Evolutionary conservation across 345 rosid species (phyloP).

Genomic region (Turnera subulata): DNA sequence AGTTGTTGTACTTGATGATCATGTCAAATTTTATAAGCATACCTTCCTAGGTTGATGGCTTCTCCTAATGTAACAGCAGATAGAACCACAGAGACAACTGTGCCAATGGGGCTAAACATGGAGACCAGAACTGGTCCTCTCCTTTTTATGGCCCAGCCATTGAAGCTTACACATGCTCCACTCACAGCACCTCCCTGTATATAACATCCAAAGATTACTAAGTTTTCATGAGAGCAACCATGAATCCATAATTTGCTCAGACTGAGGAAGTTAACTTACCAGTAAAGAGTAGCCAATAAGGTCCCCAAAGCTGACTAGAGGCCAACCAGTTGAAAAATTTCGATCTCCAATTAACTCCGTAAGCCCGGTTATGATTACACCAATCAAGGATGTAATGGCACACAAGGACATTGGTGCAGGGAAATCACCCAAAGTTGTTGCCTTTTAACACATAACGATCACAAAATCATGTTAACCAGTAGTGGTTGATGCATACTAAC

Average conservation of each 20-base stretch:
- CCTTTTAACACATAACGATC: conserved; percentile 38
- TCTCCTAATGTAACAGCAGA: conserved; percentile 63
- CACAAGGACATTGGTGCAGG: conserved; percentile 87
- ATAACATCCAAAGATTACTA: too few relatives aligned
- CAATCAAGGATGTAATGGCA: conserved; percentile 68
- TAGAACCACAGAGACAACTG: conserved; percentile 55
- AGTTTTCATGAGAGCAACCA: too few relatives aligned
- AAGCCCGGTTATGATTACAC: conserved; percentile 50
- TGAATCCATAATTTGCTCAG: background rate
- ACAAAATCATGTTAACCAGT: too few relatives aligned
- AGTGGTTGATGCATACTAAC: too few relatives aligned
- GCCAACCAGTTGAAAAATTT: conserved; percentile 31
- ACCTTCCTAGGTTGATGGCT: conserved; percentile 64
- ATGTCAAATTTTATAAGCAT: background rate
- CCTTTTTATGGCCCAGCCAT: conserved; percentile 90
- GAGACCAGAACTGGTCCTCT: conserved; percentile 86
- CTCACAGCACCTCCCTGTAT: conserved; percentile 56
- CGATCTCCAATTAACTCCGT: conserved; percentile 43
- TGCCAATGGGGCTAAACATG: conserved; percentile 76
- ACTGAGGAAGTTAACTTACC: conserved; percentile 30
- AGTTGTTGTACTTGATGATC: background rate
- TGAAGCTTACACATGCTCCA: conserved; percentile 79
- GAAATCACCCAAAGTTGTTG: conserved; percentile 59
- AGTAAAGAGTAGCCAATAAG: conserved; percentile 47
- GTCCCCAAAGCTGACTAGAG: conserved; percentile 30